A percentile compares a stretch with the other conserved stretches of the same genome.
Conservation (phyloP, 2,329 filamentous ascomycete species). For the Pseudocercospora eumusae region DNA sequence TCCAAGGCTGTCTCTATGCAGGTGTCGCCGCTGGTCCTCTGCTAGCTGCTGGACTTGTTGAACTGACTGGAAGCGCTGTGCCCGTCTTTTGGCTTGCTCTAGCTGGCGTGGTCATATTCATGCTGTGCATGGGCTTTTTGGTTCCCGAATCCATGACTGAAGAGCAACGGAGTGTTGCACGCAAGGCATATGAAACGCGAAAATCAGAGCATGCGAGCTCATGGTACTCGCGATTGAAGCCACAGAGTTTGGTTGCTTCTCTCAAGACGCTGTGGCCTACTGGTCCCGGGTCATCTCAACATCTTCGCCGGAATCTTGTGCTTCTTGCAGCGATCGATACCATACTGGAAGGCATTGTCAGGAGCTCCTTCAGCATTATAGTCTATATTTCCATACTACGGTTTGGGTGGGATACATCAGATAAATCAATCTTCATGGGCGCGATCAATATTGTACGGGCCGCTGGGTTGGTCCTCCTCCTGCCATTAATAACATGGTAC, state of each 20-base stretch:
- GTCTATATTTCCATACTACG: background rate
- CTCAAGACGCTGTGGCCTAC: background rate
- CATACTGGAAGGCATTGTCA: background rate
- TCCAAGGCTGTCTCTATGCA: background rate
- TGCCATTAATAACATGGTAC: background rate
- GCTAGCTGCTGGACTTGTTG: background rate
- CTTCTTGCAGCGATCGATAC: background rate
- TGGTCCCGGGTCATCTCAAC: background rate
- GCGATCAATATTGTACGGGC: background rate
- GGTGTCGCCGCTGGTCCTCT: background rate
- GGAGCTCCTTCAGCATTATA: slow-evolving; percentile 1
- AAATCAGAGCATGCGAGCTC: background rate
- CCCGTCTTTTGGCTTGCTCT: background rate
- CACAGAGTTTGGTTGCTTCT: background rate
- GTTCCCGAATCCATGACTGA: background rate
- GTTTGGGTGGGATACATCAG: background rate
- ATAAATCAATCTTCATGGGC: background rate
- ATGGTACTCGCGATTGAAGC: background rate
- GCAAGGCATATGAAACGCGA: background rate
- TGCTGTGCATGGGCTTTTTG: background rate
- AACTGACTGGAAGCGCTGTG: background rate
- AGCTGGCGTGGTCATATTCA: background rate
- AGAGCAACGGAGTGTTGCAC: background rate
- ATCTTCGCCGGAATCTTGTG: background rate
- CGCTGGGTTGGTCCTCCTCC: background rate